Evolutionary conservation across 768 basidiomycete genomes (phyloP), one percentile per base, ranked within the genome.

Genomic region (Phlegmacium glaucopus): DNA sequence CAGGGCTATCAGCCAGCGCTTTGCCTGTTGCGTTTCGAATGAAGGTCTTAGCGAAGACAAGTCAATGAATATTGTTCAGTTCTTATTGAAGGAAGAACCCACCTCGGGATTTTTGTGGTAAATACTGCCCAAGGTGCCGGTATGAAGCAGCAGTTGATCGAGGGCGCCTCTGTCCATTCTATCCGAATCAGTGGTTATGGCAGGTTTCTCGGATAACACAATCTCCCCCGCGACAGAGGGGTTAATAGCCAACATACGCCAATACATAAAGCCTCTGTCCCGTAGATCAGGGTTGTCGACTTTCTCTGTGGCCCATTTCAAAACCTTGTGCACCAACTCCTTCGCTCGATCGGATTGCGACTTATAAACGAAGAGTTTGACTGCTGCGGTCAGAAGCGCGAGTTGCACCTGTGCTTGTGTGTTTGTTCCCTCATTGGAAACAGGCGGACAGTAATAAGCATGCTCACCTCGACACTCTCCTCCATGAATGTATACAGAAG

Each of bases 191-290:
- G 92, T 98, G n/a, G 93, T 94, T 54, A 99, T 98, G 2, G 93
- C 76, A 26, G 96, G 96, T 59, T 96, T 96, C 56, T 94, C 91
- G 12, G 90, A 77, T 15, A 98, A 75, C 29, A 98, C 94, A 52
- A 98, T 87, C 54, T 92, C 87, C 32, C 85, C 80, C 6, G 96
- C 94, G 0, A 86, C 85, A 7, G 84, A 71, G 2, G 94, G 93
- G 61, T 96, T 93, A 58, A 93, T 86, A 8, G 95, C 94, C 38
- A 98, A 78, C 70, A 99, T 77, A 32, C 96, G 84, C 96, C 96
- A 99, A 69, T 98, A 99, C 89, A 99, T 98, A 72, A 94, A 98
- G 3, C 96, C 96, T 51, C 96, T 77, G 66, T 99, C 96, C 28
- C 96, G 80, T 16, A 99, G 74, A 72, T 99, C 96, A 7, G 96